Base-by-base conservation (phyloP, 306 rosid species). In the Prunus padus region DNA sequence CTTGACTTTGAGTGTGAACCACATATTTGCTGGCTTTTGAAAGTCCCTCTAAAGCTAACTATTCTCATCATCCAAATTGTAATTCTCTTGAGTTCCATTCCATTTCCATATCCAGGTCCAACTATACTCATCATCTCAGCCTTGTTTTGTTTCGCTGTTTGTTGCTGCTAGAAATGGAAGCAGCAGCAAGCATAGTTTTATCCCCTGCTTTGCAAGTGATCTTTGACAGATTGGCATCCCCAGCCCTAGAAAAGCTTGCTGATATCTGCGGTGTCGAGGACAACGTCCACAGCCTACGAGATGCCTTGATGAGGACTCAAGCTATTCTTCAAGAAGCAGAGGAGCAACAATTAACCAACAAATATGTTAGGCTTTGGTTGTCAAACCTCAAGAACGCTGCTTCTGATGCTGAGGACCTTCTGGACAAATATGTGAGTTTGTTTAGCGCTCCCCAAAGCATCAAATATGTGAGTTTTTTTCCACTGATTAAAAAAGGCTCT, bases 281-380 rank as follows among this genome's bases (percentile, higher is more conserved):
- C 12, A 62, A 46, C 37, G 2, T 46, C 37, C 13, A 23, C 11
- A 18, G 14, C 12, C 22, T 74, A 31, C 7, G 4, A 0, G 0
- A 0, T 31, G 1, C 37, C 1, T 4, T 31, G 1, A 5, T 0
- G 1, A 31, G 7, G 51, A 63, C 11, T 25, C 62, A 68, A 56
- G 74, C 63, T 4, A 51, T 28, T 47, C 75, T 77, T 20, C 42
- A 68, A 59, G 80, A 59, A 20, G 69, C 75, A 10, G 75, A 77
- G 11, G 51, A 45, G 46, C 56, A 62, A 74, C 78, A 74, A 49
- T 26, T n/a, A 5, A 74, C 60, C 12, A n/a, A 62, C 18, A 61
- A 1, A 63, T 30, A 59, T 7, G 22, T 74, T 20, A 47, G 77
- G 47, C 37, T 47, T n/a, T 62, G 69, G 77, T 14, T 74, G 47